Evolutionary conservation across 495 filamentous ascomycete species (phyloP), one percentile per base, ranked within the genome.

Genomic region (Elaphomyces granulatus): DNA sequence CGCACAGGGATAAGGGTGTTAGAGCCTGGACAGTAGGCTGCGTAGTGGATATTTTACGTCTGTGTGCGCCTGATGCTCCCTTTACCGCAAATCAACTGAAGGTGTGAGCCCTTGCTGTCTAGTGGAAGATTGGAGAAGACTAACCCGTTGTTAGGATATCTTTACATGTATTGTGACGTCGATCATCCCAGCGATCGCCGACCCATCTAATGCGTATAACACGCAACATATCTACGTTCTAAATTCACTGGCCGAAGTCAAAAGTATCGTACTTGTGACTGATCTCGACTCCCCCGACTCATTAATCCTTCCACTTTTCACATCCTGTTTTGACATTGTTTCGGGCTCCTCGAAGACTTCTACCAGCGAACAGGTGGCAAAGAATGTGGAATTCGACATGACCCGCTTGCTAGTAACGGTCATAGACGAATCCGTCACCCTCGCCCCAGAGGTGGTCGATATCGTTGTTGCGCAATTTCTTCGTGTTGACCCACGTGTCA

Each of bases 381-480:
- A 87, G 62, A 86, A 88, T 59, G 82, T 96, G 34, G 85, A 95
- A 51, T 83, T 81, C 45, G 76, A 87, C 49, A 87, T 96, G 85
- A 90, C 80, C 3, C 72, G 78, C 32, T 70, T 96, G 17, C 68
- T 99, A 14, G 75, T 79, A 2, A 81, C 77, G 2, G 66, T 99
- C 32, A 78, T 96, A 16, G 92, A 96, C 46, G 90, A 99, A 56
- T 78, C 79, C 28, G 63, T 71, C 10, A 76, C 72, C n/a, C 66
- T 99, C 2, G 83, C 92, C 0, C 60, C 75, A 0, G 77, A 84
- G 42, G 83, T 90, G 1, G 71, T 95, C n/a, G 88, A 99, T 51
- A 77, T 87, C 9, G 86, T 99, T 43, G 78, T 96, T 45, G 86
- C 86, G 3, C 90, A 99, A 55, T 99, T 99, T 52, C 66, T 96